phyloP scores from a whole-genome alignment of 805 yeast species.

The Ogataea parapolymorpha region DNA sequence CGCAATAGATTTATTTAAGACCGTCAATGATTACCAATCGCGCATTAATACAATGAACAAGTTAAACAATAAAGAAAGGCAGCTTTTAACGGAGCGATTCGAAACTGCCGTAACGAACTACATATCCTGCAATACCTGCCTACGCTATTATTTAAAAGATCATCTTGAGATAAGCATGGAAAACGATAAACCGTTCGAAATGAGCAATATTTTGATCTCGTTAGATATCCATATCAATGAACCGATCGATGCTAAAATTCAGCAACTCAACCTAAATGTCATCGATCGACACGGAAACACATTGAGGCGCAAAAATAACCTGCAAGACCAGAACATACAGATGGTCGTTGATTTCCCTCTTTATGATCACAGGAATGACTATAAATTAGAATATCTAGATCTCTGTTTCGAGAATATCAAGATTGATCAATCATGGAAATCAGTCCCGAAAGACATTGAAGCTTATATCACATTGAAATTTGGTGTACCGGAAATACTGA shows the following conservation, averaged over 20 bases:
- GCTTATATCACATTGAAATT: slow-evolving; percentile 22
- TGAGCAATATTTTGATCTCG: slow-evolving; percentile 20
- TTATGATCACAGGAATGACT: slow-evolving; percentile 12
- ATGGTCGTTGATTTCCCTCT: slow-evolving; percentile 26
- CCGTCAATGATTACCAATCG: slow-evolving; percentile 12
- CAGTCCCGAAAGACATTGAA: slow-evolving; percentile 15
- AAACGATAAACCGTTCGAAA: background rate
- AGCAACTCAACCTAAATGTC: slow-evolving; percentile 28
- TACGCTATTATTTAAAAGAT: slow-evolving; percentile 15
- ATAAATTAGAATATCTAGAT: slow-evolving; percentile 23
- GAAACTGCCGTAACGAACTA: slow-evolving; percentile 9
- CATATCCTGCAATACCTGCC: slow-evolving; percentile 17
- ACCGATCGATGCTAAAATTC: slow-evolving; percentile 18
- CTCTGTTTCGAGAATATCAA: slow-evolving; percentile 32
- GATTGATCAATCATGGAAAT: slow-evolving; percentile 30
- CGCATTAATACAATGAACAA: slow-evolving; percentile 5
- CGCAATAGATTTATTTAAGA: slow-evolving; percentile 12
- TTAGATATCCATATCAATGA: slow-evolving; percentile 19
- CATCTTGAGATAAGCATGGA: slow-evolving; percentile 8
- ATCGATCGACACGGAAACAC: slow-evolving; percentile 28
- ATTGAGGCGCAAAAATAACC: slow-evolving; percentile 25
- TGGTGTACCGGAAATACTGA: slow-evolving; percentile 26
- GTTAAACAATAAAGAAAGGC: slow-evolving; percentile 7
- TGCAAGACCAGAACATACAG: slow-evolving; percentile 15
- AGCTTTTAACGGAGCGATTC: slow-evolving; percentile 9